Evolutionary conservation across 495 filamentous ascomycete genomes (phyloP).

Genomic region (Aspergillus taichungensis): DNA sequence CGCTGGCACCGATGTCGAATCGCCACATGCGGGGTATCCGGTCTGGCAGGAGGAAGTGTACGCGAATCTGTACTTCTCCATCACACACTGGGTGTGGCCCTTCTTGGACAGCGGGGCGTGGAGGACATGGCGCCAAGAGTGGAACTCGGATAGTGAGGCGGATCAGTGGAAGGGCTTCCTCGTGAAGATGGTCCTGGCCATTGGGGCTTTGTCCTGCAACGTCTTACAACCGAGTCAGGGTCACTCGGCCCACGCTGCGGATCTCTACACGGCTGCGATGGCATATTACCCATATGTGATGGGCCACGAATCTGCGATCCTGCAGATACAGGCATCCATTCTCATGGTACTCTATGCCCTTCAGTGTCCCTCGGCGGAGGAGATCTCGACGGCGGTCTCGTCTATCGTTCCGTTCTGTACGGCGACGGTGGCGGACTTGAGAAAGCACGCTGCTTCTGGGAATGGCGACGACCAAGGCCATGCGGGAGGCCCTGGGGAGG

Average conservation of each 20-base stretch:
- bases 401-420: slow-evolving; percentile 27
- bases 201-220: slow-evolving; percentile 22
- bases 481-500: slow-evolving; percentile 8
- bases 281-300: slow-evolving; percentile 23
- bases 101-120: slow-evolving; percentile 20
- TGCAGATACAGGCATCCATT: slow-evolving; percentile 26
- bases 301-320: slow-evolving; percentile 17
- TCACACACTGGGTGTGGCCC: slow-evolving; percentile 27
- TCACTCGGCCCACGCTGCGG: slow-evolving; percentile 17
- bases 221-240: slow-evolving; percentile 16
- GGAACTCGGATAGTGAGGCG: slow-evolving; percentile 3
- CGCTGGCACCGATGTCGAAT: slow-evolving; percentile 7
- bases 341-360: slow-evolving; percentile 26
- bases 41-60: slow-evolving; percentile 22
- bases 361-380: slow-evolving; percentile 27
- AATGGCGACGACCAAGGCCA: slow-evolving; percentile 5
- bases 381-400: slow-evolving; percentile 21
- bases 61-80: slow-evolving; percentile 23
- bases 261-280: slow-evolving; percentile 22
- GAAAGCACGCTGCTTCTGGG: slow-evolving; percentile 11
- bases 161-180: slow-evolving; percentile 24
- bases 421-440: slow-evolving; percentile 21
- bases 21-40: slow-evolving; percentile 4
- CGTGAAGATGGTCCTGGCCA: slow-evolving; percentile 24
- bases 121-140: slow-evolving; percentile 19